phyloP scores from a whole-genome alignment of 2,329 filamentous ascomycete species.

The Fusarium sulawesiense region DNA sequence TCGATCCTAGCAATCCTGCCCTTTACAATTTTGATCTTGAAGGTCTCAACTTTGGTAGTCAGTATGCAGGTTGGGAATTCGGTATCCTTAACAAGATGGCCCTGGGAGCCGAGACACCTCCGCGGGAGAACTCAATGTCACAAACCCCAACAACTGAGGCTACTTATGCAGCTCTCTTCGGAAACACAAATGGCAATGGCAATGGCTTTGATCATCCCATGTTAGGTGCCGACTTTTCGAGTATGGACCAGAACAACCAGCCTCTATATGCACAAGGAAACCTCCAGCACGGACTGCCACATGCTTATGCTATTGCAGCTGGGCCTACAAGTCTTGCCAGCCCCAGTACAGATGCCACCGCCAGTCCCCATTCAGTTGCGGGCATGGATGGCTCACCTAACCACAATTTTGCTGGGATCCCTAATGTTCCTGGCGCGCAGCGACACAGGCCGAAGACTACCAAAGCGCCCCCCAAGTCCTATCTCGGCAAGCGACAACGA shows the following conservation, averaged over 20 bases:
- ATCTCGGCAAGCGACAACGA: conserved; percentile 68
- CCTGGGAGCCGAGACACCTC: conserved; percentile 76
- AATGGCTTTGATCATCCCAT: conserved; percentile 62
- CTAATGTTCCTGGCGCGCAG: conserved; percentile 42
- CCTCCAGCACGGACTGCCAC: conserved; percentile 71
- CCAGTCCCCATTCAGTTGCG: conserved; percentile 67
- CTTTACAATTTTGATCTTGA: conserved; percentile 97
- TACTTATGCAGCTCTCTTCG: conserved; percentile 61
- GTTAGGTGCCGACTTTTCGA: conserved; percentile 65
- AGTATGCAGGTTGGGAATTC: conserved; percentile 95
- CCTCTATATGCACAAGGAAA: conserved; percentile 66
- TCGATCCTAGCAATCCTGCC: conserved; percentile 91
- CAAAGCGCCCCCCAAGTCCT: conserved; percentile 58
- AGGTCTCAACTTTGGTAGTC: conserved; percentile 88
- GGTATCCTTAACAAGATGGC: conserved; percentile 97
- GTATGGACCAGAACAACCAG: conserved; percentile 61
- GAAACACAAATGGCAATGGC: conserved; percentile 61
- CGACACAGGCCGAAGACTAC: conserved; percentile 59
- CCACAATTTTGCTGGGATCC: conserved; percentile 47
- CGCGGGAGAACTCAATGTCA: conserved; percentile 70
- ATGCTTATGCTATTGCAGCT: conserved; percentile 73
- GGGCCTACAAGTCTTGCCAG: conserved; percentile 72
- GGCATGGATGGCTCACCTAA: conserved; percentile 67
- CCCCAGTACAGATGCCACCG: conserved; percentile 71
- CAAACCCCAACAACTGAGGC: conserved; percentile 53